These are phyloP conservation scores for Russula earlei DNA, from an alignment of 768 basidiomycete genomes.

Conservation along the genomic window DNA sequence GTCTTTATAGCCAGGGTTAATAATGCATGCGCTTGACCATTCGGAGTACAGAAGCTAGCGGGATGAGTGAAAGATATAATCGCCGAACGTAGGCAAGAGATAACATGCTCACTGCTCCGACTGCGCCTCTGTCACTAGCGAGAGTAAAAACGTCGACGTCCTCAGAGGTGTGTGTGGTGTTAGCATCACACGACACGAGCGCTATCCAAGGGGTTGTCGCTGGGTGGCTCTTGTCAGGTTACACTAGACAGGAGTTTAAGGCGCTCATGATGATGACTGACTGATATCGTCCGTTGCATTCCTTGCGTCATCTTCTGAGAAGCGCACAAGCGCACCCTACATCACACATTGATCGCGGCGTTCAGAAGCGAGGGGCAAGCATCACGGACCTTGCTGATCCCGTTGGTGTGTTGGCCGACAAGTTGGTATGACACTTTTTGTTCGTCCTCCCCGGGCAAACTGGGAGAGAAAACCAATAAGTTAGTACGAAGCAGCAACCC, in stretches of 20 bases:
- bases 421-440: conserved; percentile 55
- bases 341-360: background rate
- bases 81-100: background rate
- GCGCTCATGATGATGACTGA: conserved; percentile 23
- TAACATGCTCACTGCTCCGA: conserved; percentile 50
- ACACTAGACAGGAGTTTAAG: background rate
- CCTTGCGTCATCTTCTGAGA: conserved; percentile 45
- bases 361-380: background rate
- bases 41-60: conserved; percentile 68
- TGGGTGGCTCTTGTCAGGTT: conserved; percentile 18
- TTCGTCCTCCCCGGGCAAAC: conserved; percentile 35
- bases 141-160: conserved; percentile 74
- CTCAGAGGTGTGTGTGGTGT: conserved; percentile 53
- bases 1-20: conserved; percentile 63
- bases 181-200: conserved; percentile 72
- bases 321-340: conserved; percentile 78
- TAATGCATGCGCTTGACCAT: conserved; percentile 59
- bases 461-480: conserved; percentile 3
- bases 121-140: conserved; percentile 68
- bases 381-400: conserved; percentile 44
- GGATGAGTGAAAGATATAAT: background rate
- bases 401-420: conserved; percentile 38
- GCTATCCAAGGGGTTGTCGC: conserved; percentile 88
- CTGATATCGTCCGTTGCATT: conserved; percentile 38
- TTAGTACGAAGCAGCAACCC: background rate